Conservation (phyloP, 768 basidiomycete species). For the Termitomyces sp. region DNA sequence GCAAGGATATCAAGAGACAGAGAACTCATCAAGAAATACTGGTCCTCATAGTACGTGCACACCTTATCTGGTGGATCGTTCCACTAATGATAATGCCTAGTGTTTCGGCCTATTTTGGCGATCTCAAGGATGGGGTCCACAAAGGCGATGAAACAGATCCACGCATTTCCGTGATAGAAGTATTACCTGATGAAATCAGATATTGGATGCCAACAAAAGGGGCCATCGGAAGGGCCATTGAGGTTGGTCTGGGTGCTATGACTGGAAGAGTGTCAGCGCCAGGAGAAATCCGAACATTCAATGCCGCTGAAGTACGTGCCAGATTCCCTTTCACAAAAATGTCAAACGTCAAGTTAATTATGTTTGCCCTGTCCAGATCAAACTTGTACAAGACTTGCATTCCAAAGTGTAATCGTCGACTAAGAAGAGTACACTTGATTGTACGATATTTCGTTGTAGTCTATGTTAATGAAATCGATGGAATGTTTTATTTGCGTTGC, state of each 20-base stretch:
- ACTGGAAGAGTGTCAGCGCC: constrained; percentile 64
- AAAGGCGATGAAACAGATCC: constrained; percentile 80
- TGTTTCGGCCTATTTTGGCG: constrained; percentile 77
- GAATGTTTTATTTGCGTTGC: too few relatives aligned
- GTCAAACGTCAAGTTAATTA: neutral
- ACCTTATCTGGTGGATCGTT: neutral
- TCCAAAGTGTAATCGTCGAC: constrained; percentile 17
- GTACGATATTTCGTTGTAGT: neutral
- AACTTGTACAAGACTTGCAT: constrained; percentile 37
- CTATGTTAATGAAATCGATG: neutral
- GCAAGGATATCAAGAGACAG: constrained; percentile 65
- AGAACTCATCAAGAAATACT: constrained; percentile 61
- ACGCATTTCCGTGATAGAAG: constrained; percentile 73
- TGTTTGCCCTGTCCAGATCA: constrained; percentile 30
- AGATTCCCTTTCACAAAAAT: neutral
- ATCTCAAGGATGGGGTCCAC: constrained; percentile 81
- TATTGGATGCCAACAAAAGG: constrained; percentile 75
- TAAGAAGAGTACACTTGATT: neutral
- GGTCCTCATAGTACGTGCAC: constrained; percentile 45
- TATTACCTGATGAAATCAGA: constrained; percentile 76
- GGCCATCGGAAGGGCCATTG: constrained; percentile 50
- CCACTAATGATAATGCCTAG: constrained; percentile 28
- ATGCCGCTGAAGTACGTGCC: constrained; percentile 59
- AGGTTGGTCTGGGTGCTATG: constrained; percentile 55
- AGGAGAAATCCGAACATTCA: constrained; percentile 77